phyloP scores from a whole-genome alignment of 352 stramenopile genomes.

The Nothophytophthora sp. region DNA sequence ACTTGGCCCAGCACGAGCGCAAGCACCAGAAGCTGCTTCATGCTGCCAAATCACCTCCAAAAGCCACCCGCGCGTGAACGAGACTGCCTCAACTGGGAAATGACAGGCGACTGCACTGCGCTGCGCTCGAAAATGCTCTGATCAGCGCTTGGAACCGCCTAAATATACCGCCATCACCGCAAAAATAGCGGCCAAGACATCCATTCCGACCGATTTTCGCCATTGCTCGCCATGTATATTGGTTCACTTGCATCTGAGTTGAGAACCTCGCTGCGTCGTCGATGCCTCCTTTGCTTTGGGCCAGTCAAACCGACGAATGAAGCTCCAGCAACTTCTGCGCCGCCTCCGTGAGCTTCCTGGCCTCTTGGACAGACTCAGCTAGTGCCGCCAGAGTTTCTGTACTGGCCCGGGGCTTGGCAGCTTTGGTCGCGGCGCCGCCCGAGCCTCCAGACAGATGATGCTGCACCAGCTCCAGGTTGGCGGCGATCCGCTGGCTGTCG shows the following conservation, averaged over 20 bases:
- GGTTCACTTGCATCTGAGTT: no score
- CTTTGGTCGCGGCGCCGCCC: neutral
- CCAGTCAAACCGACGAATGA: conserved; percentile 18
- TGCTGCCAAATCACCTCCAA: no score
- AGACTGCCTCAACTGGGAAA: no score
- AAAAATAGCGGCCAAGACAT: no score
- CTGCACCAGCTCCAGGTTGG: conserved; percentile 54
- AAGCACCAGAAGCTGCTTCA: conserved; percentile 5
- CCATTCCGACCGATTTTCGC: no score
- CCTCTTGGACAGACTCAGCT: conserved; percentile 28
- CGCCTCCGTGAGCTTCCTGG: conserved; percentile 14
- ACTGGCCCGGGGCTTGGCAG: conserved; percentile 9
- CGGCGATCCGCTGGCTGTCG: conserved; percentile 27
- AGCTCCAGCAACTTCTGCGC: conserved; percentile 31
- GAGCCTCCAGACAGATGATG: conserved; percentile 31
- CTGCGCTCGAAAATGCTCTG: no score
- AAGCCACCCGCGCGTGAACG: no score
- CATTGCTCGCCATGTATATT: no score
- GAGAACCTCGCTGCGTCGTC: no score
- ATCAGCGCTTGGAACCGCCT: no score
- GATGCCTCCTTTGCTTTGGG: neutral
- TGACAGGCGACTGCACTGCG: no score
- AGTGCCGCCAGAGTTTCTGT: conserved; percentile 27
- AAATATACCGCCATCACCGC: no score
- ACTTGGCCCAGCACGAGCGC: neutral